phyloP scores from a whole-genome alignment of 2,329 filamentous ascomycete genomes.

The Lojkania enalia region DNA sequence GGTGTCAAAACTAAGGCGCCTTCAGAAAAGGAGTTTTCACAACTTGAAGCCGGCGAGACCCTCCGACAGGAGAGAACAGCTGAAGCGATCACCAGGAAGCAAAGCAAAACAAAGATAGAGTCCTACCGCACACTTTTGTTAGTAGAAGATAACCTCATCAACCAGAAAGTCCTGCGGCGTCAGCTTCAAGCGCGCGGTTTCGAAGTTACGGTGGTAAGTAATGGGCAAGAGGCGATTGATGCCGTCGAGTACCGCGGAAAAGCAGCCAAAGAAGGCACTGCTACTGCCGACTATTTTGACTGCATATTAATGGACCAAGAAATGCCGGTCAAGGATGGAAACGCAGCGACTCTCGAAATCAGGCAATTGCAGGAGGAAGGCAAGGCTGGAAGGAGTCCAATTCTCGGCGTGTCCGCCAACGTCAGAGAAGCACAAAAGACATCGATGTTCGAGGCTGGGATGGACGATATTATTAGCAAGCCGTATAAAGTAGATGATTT shows the following conservation, averaged over 20 bases:
- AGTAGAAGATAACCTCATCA: constrained; percentile 56
- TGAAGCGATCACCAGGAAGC: constrained; percentile 20
- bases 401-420: constrained; percentile 46
- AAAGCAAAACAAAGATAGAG: constrained; percentile 23
- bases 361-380: constrained; percentile 40
- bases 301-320: constrained; percentile 51
- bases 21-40: too few species aligned
- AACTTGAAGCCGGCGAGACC: constrained; percentile 25
- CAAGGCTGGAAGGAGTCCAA: constrained; percentile 37
- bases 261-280: constrained; percentile 11
- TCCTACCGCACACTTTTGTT: constrained; percentile 41
- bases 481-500: constrained; percentile 45
- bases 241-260: constrained; percentile 37
- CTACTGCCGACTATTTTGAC: constrained; percentile 40
- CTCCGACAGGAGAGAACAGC: constrained; percentile 25
- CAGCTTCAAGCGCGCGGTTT: constrained; percentile 52
- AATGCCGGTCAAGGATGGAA: constrained; percentile 51
- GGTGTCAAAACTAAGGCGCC: constrained; percentile 13
- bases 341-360: constrained; percentile 46
- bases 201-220: constrained; percentile 47
- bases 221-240: constrained; percentile 52
- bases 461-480: constrained; percentile 46
- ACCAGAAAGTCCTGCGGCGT: constrained; percentile 54
- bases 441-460: constrained; percentile 41
- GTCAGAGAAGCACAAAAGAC: constrained; percentile 41